Percentiles rank a stretch among this genome's conserved stretches.
These are phyloP conservation scores for Dipteronia dyeriana DNA, from an alignment of 345 rosid genomes.

Conservation along the genomic window DNA sequence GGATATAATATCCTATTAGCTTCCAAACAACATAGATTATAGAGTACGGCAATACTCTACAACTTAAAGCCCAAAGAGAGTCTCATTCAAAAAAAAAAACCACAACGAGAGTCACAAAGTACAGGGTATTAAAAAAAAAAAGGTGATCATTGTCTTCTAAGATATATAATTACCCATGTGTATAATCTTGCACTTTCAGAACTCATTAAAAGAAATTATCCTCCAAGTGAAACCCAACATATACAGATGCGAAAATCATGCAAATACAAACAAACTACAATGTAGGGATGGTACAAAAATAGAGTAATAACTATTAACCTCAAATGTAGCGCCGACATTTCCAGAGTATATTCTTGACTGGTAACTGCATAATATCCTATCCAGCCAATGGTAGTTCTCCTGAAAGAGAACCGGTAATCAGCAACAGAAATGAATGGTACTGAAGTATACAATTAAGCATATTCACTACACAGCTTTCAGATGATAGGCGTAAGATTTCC, in stretches of 20 bases:
- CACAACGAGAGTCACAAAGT: not conserved
- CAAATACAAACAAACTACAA: not conserved
- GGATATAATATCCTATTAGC: not conserved
- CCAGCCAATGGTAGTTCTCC: constrained; percentile 59
- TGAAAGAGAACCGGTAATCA: constrained; percentile 29
- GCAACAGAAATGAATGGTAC: not conserved
- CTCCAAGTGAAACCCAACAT: not conserved
- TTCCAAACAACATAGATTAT: not conserved
- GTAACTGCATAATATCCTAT: constrained; percentile 21
- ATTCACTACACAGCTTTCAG: not conserved
- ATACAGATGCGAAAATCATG: not conserved
- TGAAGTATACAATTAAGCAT: not conserved
- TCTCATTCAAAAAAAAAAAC: too few species aligned
- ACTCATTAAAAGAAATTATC: not conserved
- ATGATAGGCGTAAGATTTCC: constrained; percentile 7
- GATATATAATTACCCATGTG: not conserved
- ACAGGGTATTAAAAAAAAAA: not conserved
- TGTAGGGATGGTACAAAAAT: constrained; percentile 9
- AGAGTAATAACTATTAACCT: constrained; percentile 45
- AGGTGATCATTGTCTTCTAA: not conserved
- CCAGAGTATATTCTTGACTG: constrained; percentile 21
- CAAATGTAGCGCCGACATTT: constrained; percentile 44
- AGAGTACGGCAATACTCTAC: not conserved
- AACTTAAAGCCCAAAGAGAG: not conserved
- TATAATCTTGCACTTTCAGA: not conserved